Percentiles rank a stretch among this genome's conserved stretches.
Evolutionary conservation across 75 land plant species (phyloP).

Genomic region (Selaginella tamariscina): DNA sequence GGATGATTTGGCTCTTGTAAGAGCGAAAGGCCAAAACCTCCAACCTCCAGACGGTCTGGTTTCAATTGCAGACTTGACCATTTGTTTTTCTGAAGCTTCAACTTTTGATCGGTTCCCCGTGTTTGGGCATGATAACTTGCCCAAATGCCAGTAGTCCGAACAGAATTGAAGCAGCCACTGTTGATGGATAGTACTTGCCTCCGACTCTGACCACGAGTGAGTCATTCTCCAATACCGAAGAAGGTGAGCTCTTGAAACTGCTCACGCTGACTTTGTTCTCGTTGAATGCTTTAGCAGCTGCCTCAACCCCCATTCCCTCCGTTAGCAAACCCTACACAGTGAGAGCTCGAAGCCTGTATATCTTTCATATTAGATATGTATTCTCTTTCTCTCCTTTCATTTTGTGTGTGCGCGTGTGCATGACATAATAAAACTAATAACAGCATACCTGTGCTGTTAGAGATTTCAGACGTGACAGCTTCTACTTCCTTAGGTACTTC

Average conservation of each 20-base stretch:
- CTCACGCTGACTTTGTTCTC: slow-evolving; percentile 36
- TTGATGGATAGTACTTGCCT: slow-evolving; percentile 46
- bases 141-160: slow-evolving; percentile 46
- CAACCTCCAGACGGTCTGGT: no score
- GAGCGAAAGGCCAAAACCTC: slow-evolving; percentile 62
- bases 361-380: no score
- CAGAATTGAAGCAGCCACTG: slow-evolving; percentile 38
- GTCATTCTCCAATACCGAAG: slow-evolving; percentile 37
- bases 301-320: slow-evolving; percentile 52
- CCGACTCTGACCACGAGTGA: slow-evolving; percentile 43
- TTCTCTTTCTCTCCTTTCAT: no score
- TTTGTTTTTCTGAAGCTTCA: no score
- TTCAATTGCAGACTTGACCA: no score
- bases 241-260: slow-evolving; percentile 26
- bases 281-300: slow-evolving; percentile 50
- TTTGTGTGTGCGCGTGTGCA: no score
- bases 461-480: no score
- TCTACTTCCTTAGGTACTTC: no score
- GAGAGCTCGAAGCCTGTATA: slow-evolving; percentile 50
- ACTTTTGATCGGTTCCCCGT: slow-evolving; percentile 37
- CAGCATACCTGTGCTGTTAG: no score
- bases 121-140: slow-evolving; percentile 20
- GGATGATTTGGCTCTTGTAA: slow-evolving; percentile 27
- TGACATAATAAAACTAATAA: no score
- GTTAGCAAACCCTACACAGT: slow-evolving; percentile 39